phyloP scores from a whole-genome alignment of 2,329 filamentous ascomycete genomes.

The Diaporthe aspalathi region DNA sequence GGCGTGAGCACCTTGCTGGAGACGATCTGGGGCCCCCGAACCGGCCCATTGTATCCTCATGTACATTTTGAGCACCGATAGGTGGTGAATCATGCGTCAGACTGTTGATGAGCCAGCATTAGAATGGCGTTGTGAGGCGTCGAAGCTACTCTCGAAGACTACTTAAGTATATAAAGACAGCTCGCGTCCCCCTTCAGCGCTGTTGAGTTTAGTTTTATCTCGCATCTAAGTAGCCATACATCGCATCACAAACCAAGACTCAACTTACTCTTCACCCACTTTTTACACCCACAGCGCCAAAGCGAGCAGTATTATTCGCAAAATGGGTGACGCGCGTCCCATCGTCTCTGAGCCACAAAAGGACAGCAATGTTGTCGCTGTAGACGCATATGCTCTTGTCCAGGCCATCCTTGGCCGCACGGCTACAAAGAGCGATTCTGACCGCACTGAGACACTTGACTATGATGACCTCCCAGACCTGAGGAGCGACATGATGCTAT shows the following conservation, averaged over 20 bases:
- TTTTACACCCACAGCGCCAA: not conserved
- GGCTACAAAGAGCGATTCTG: conserved; percentile 44
- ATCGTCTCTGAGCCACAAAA: conserved; percentile 30
- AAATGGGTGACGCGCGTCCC: conserved; percentile 39
- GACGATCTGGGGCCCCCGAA: not conserved
- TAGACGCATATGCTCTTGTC: conserved; percentile 52
- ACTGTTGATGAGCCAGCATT: not conserved
- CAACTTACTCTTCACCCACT: not conserved
- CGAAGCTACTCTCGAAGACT: not conserved
- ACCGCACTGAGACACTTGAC: conserved; percentile 45
- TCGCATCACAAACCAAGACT: not conserved
- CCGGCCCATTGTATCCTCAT: not conserved
- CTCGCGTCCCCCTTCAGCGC: not conserved
- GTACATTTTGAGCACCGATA: not conserved
- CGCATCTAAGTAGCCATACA: not conserved
- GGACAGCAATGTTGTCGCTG: conserved; percentile 42
- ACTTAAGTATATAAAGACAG: conserved; percentile 11
- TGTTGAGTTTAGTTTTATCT: not conserved
- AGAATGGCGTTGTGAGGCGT: not conserved
- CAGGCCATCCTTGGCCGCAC: conserved; percentile 53
- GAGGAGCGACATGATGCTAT: conserved; percentile 43
- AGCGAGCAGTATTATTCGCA: conserved; percentile 3
- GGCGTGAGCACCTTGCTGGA: not conserved
- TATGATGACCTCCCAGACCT: conserved; percentile 49
- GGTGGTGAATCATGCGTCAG: not conserved